Evolutionary conservation across 1,284 basidiomycete species (phyloP), one percentile per base, ranked within the genome.

Genomic region (Neolentinus lepideus): DNA sequence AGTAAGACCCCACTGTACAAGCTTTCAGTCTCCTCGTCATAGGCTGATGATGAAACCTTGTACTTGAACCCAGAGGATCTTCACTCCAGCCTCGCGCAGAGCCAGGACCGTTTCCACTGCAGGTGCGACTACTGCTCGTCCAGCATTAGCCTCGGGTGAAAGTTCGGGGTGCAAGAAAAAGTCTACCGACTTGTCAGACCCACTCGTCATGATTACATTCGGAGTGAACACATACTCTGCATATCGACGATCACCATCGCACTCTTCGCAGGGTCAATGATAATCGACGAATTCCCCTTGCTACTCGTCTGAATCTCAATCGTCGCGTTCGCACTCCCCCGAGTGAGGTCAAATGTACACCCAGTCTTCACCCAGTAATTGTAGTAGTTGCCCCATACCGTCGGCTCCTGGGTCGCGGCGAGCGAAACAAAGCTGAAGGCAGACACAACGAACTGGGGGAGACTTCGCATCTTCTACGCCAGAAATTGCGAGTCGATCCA

Each of bases 171-270:
- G 52, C n/a, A 58, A 24, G 45, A 60, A 60, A 24, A 57, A 58
- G 29, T 56, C 54, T 54, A 50, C 24, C 19, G 25, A 9, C 14
- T 27, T 22, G 11, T 50, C 43, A 50, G 26, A 54, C 50, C 12
- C n/a, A 14, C 51, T 35, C n/a, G 47, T 14, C 27, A 25, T 16
- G n/a, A 26, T 21, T 16, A 22, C n/a, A 36, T n/a, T n/a, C n/a
- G n/a, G n/a, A n/a, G n/a, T n/a, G n/a, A 52, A 27, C 19, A 51
- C 38, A 22, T 33, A 57, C 56, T 61, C 51, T 61, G 60, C 60
- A 61, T 59, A 47, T 61, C 60, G 9, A 61, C 55, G 25, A 61
- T 61, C 35, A 61, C 58, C 25, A 61, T 53, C 8, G 58, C 60
- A 19, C 50, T 56, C 25, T 50, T 54, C 22, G 52, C 47, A 12